Percentiles rank a stretch among this genome's conserved stretches.
Conservation (phyloP, 164 flowering plant species). For the Brasenia schreberi region DNA sequence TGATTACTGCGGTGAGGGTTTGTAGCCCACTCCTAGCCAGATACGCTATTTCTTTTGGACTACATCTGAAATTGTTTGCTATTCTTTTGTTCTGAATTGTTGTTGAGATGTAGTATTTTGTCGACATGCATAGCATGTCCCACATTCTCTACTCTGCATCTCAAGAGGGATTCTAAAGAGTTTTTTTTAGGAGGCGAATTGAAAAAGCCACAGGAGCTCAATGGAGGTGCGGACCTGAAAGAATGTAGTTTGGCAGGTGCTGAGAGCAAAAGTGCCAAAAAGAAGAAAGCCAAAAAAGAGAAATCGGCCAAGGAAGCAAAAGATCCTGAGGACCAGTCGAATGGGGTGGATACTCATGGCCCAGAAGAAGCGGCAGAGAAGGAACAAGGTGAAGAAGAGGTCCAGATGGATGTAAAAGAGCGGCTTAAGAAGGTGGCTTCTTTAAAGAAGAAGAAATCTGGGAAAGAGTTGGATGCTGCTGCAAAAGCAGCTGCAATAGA, state of each 20-base stretch:
- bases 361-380: slow-evolving; percentile 11
- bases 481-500: slow-evolving; percentile 62
- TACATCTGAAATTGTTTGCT: too few species aligned
- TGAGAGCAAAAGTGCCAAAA: slow-evolving; percentile 62
- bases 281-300: slow-evolving; percentile 88
- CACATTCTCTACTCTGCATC: too few species aligned
- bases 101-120: too few species aligned
- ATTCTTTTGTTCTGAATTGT: too few species aligned
- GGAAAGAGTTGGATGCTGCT: slow-evolving; percentile 79
- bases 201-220: slow-evolving; percentile 29
- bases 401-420: slow-evolving; percentile 61
- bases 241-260: slow-evolving; percentile 22
- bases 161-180: slow-evolving; percentile 40
- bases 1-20: too few species aligned
- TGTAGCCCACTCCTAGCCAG: too few species aligned
- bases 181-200: slow-evolving; percentile 18
- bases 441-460: slow-evolving; percentile 57
- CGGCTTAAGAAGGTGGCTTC: slow-evolving; percentile 53
- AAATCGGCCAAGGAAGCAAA: slow-evolving; percentile 42
- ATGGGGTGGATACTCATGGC: not conserved
- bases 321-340: slow-evolving; percentile 13
- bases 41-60: too few species aligned
- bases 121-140: too few species aligned
- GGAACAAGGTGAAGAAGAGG: slow-evolving; percentile 28
- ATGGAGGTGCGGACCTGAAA: slow-evolving; percentile 35